These are phyloP conservation scores for Chrysanthemum seticuspe DNA, from an alignment of 129 eudicot species.

Conservation along the genomic window DNA sequence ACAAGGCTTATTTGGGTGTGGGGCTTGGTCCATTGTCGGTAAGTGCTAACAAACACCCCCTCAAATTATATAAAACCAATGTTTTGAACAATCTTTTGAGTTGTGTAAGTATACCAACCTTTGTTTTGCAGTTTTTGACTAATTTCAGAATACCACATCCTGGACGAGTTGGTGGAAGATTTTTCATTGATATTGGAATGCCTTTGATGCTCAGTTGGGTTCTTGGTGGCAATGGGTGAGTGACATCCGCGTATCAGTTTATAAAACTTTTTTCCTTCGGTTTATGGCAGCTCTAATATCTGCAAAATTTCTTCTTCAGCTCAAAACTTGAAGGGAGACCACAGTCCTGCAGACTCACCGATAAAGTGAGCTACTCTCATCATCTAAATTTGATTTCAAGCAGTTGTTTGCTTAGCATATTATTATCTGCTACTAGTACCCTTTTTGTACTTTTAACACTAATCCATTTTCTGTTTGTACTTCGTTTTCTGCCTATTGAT, in stretches of 20 bases:
- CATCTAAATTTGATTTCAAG: constrained; percentile 5
- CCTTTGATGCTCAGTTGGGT: constrained; percentile 98
- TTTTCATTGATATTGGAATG: constrained; percentile 84
- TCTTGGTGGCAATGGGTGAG: constrained; percentile 96
- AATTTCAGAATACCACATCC: constrained; percentile 93
- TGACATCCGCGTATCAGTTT: constrained; percentile 19
- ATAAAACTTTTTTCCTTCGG: not conserved
- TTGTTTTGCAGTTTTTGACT: constrained; percentile 75
- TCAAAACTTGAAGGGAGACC: constrained; percentile 92
- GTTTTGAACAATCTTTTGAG: not conserved
- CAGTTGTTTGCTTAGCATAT: not conserved
- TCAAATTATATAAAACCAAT: constrained; percentile 8
- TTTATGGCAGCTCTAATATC: not conserved
- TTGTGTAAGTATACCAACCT: not conserved
- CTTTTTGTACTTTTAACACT: no score
- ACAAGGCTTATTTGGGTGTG: constrained; percentile 93
- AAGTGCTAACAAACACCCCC: constrained; percentile 28
- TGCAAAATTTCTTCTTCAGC: constrained; percentile 38
- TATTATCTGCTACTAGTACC: not conserved
- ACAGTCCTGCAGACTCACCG: constrained; percentile 77
- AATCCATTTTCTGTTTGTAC: not conserved
- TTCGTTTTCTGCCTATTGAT: constrained; percentile 3
- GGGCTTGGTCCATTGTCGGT: constrained; percentile 99
- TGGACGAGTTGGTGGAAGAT: constrained; percentile 93
- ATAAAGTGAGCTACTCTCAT: constrained; percentile 54